Conservation (phyloP, 2,329 filamentous ascomycete genomes). For the Aspergillus aculeatinus region DNA sequence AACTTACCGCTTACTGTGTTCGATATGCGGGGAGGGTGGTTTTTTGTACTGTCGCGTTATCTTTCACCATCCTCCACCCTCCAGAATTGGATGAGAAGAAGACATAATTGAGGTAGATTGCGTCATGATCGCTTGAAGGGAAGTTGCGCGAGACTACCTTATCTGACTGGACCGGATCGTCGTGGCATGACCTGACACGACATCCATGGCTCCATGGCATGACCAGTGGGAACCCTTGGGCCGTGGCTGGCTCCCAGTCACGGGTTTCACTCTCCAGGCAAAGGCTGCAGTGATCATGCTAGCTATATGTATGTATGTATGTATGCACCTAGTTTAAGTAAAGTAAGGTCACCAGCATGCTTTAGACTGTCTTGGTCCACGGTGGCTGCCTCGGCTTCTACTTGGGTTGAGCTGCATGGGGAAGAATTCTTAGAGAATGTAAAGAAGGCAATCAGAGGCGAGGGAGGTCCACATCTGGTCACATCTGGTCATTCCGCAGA, state of each 20-base stretch:
- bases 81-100: no score
- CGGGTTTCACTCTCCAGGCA: background rate
- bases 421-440: background rate
- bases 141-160: background rate
- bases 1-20: no score
- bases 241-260: background rate
- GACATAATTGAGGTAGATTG: background rate
- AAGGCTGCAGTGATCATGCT: conserved; percentile 1
- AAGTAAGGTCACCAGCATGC: background rate
- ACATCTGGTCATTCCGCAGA: background rate
- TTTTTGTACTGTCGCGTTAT: no score
- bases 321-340: background rate
- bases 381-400: background rate
- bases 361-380: background rate
- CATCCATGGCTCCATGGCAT: conserved; percentile 3
- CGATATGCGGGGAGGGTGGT: no score
- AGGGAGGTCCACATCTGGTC: background rate
- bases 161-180: conserved; percentile 1
- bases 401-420: background rate
- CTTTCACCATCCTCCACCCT: no score
- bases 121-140: background rate
- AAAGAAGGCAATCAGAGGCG: background rate
- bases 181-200: conserved; percentile 12
- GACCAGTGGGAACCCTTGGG: background rate
- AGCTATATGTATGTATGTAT: no score